Evolutionary conservation across 306 rosid genomes (phyloP).

Genomic region (Astragalus glycyphyllos): DNA sequence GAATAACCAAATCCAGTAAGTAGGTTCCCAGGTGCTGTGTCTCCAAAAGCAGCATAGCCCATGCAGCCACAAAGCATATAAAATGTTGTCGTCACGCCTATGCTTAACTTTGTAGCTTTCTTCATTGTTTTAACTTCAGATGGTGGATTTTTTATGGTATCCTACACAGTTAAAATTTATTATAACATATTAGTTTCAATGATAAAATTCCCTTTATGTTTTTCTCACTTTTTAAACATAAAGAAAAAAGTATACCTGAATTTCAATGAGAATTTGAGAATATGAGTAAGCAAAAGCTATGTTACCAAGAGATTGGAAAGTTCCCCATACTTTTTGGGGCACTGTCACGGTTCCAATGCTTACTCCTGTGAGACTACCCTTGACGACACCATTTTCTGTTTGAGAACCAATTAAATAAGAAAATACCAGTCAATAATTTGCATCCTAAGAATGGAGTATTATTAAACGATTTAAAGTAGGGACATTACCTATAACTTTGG

Average conservation of each 20-base stretch:
- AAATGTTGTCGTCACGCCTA: conserved; percentile 61
- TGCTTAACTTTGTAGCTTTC: conserved; percentile 61
- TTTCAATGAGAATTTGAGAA: conserved; percentile 60
- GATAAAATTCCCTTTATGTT: neutral
- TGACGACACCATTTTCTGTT: conserved; percentile 53
- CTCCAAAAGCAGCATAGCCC: conserved; percentile 85
- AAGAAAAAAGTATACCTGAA: conserved; percentile 51
- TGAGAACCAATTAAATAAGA: conserved; percentile 12
- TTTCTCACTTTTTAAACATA: neutral
- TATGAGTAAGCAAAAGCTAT: conserved; percentile 66
- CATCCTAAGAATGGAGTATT: neutral
- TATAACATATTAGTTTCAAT: neutral
- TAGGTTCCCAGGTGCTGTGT: conserved; percentile 70
- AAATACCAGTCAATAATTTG: neutral
- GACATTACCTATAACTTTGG: conserved; percentile 57
- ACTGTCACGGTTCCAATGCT: conserved; percentile 40
- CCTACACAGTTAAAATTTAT: conserved; percentile 45
- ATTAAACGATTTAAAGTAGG: neutral
- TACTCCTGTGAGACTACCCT: conserved; percentile 55
- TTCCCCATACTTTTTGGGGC: conserved; percentile 50
- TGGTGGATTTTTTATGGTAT: conserved; percentile 77
- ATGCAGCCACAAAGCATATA: conserved; percentile 79
- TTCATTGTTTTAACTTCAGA: conserved; percentile 82
- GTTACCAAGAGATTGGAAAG: conserved; percentile 62
- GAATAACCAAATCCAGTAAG: conserved; percentile 76